Evolutionary conservation across 2,329 filamentous ascomycete genomes (phyloP), one percentile per base, ranked within the genome.

Genomic region (Aspergillus phoenicis): DNA sequence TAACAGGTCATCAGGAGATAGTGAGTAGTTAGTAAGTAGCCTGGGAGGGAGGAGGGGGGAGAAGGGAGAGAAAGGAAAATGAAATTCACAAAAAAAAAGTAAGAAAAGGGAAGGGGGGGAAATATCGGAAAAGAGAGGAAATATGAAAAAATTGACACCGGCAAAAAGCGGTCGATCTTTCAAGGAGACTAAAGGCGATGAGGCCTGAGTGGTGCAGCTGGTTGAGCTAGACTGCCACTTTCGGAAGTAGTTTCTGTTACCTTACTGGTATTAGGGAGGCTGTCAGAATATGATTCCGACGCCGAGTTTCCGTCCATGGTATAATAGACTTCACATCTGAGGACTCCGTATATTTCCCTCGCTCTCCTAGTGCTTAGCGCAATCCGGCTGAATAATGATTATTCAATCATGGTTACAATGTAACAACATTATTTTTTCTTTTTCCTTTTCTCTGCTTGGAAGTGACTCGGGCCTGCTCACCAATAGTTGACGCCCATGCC

Each of bases 391-490:
- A 51, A 33, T 51, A 51, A 51, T 30, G 28, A 33, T 49, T n/a
- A 17, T 15, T 51, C 26, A 24, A 51, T 51, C 26, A 51, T 20
- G 20, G 20, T 20, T 20, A 20, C 20, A 20, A 20, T 20, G 20
- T 20, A 20, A 20, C 20, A 20, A 20, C 20, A 20, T 20, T 20
- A 20, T 20, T 20, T 20, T 20, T 20, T 20, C 20, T 20, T 20
- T 20, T 20, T 20, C 20, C 20, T 13, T 39, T 59, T 22, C 45
- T 47, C 33, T 26, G 58, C 52, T 36, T 38, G 30, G 24, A 33
- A 47, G 30, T 11, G 39, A 55, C 28, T 54, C 47, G 52, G 62
- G 54, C 57, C 57, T 58, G 43, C 47, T 28, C 17, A 39, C 49
- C 8, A 39, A 30, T 43, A 17, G n/a, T 51, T n/a, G 47, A 30